Evolutionary conservation across 2,329 filamentous ascomycete species (phyloP).

Genomic region (Pseudocercospora crystallina): DNA sequence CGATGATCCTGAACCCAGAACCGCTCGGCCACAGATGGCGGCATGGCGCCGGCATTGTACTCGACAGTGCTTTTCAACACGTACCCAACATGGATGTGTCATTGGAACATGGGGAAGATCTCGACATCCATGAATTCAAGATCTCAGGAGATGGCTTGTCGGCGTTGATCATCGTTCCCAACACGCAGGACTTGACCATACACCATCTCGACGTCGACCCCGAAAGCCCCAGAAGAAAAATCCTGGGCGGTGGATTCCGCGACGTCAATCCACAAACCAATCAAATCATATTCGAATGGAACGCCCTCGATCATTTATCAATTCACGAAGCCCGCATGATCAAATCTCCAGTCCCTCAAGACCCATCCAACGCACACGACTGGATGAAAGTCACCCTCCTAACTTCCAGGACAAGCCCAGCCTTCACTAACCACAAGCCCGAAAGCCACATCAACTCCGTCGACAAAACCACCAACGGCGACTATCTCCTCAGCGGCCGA

Average conservation of each 20-base stretch:
- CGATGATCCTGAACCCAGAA: constrained; percentile 6
- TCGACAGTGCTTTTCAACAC: constrained; percentile 6
- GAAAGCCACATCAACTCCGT: constrained; percentile 44
- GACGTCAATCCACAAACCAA: constrained; percentile 37
- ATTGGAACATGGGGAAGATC: too few species aligned
- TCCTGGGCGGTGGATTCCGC: constrained; percentile 11
- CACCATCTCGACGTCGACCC: too few species aligned
- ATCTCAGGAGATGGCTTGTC: constrained; percentile 34
- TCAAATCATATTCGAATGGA: constrained; percentile 36
- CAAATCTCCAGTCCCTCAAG: constrained; percentile 25
- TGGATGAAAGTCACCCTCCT: too few species aligned
- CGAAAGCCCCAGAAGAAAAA: too few species aligned
- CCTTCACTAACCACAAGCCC: too few species aligned
- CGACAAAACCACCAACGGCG: constrained; percentile 39
- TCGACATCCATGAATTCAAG: constrained; percentile 42
- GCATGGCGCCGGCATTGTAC: constrained; percentile 8
- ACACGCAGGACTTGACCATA: too few species aligned
- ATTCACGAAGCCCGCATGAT: too few species aligned
- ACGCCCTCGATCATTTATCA: too few species aligned
- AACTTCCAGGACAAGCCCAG: too few species aligned
- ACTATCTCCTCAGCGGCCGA: constrained; percentile 41
- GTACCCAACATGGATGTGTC: not conserved
- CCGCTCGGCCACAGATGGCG: not conserved
- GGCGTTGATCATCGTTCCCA: too few species aligned
- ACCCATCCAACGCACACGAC: too few species aligned